A percentile compares a stretch with the other conserved stretches of the same genome.
Evolutionary conservation across 1,284 basidiomycete species (phyloP).

Genomic region (Cystobasidium slooffiae): DNA sequence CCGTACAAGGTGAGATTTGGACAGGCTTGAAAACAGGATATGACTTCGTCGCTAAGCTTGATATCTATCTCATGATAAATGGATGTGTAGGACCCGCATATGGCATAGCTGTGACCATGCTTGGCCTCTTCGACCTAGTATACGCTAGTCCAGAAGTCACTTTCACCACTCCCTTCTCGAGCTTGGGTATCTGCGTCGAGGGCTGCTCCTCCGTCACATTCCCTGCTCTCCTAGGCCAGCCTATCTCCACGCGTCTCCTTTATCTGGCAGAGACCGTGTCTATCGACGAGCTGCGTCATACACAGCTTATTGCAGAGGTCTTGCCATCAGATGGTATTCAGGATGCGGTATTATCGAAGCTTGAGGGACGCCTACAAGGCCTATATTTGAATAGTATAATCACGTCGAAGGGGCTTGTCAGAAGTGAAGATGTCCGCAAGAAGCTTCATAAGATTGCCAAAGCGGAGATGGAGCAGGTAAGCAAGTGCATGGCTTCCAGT

Average conservation of each 20-base stretch:
- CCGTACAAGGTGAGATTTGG: conserved; percentile 41
- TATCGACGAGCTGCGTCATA: conserved; percentile 41
- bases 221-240: conserved; percentile 44
- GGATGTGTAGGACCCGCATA: conserved; percentile 43
- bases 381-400: conserved; percentile 41
- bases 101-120: conserved; percentile 45
- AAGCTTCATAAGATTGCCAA: conserved; percentile 43
- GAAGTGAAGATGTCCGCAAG: conserved; percentile 20
- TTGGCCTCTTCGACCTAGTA: conserved; percentile 40
- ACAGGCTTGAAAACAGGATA: too few relatives aligned
- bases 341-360: conserved; percentile 20
- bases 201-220: conserved; percentile 46
- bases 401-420: conserved; percentile 40
- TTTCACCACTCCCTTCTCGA: conserved; percentile 47
- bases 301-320: conserved; percentile 42
- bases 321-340: conserved; percentile 36
- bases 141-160: conserved; percentile 43
- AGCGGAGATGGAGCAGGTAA: conserved; percentile 44
- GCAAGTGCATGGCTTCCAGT: conserved; percentile 34
- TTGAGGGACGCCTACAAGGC: conserved; percentile 38
- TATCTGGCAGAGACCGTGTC: conserved; percentile 43
- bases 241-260: conserved; percentile 43
- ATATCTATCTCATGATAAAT: too few relatives aligned
- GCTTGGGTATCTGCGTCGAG: conserved; percentile 46
- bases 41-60: too few relatives aligned